phyloP scores from a whole-genome alignment of 2,329 filamentous ascomycete species.

The Penicillium sp. region DNA sequence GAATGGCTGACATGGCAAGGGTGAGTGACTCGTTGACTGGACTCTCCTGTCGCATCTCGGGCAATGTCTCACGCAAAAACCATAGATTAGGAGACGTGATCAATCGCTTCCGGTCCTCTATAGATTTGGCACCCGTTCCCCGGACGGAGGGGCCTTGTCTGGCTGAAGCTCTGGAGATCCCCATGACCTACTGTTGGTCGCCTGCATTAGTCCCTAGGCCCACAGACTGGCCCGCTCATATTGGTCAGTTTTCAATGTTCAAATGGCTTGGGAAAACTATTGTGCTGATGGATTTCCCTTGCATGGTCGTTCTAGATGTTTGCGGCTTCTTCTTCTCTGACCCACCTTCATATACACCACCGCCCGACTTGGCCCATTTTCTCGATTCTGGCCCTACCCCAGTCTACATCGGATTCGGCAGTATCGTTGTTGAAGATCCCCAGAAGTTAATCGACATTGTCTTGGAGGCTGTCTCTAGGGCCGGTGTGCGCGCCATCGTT shows the following conservation, averaged over 20 bases:
- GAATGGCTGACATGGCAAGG: conserved; percentile 49
- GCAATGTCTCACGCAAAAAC: background rate
- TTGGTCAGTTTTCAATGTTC: conserved; percentile 20
- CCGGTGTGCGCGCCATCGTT: conserved; percentile 49
- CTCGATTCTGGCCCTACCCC: conserved; percentile 45
- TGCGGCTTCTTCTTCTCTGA: conserved; percentile 45
- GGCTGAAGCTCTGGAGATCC: conserved; percentile 33
- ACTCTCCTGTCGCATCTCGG: too few species aligned
- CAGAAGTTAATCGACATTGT: conserved; percentile 41
- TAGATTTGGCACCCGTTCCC: conserved; percentile 39
- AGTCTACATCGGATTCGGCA: conserved; percentile 53
- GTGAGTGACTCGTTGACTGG: conserved; percentile 16
- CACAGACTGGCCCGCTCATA: conserved; percentile 35
- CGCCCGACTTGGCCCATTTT: conserved; percentile 39
- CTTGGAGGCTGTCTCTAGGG: conserved; percentile 42
- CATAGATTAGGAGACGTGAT: conserved; percentile 42
- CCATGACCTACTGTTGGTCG: conserved; percentile 45
- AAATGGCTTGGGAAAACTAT: background rate
- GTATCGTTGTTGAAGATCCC: conserved; percentile 51
- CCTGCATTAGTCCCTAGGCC: conserved; percentile 39
- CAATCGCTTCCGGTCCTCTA: conserved; percentile 37
- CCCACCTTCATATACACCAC: conserved; percentile 35
- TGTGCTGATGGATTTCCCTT: background rate
- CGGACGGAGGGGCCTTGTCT: conserved; percentile 34
- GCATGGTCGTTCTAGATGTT: conserved; percentile 23